phyloP scores from a whole-genome alignment of 495 filamentous ascomycete genomes.

The Cercophora sp. region DNA sequence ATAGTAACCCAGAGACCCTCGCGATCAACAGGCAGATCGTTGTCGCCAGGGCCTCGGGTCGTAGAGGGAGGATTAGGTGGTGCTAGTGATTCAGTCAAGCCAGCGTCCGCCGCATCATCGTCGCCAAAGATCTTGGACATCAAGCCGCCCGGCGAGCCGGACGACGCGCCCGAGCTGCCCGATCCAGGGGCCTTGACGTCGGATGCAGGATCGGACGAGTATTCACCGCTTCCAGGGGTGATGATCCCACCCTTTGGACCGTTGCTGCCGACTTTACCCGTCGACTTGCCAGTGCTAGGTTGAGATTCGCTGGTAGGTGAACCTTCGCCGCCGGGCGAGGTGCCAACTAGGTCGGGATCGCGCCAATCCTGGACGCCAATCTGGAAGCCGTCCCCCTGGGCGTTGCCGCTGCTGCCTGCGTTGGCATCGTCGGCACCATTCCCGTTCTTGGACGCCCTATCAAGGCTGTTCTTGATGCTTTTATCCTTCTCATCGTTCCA shows the following conservation, averaged over 20 bases:
- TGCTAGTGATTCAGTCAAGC: conserved; percentile 17
- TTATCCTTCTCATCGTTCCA: conserved; percentile 55
- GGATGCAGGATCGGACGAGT: conserved; percentile 34
- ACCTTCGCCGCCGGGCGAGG: conserved; percentile 18
- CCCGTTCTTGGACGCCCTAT: conserved; percentile 30
- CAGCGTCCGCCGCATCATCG: conserved; percentile 31
- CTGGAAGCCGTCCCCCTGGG: conserved; percentile 67
- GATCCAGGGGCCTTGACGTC: conserved; percentile 22
- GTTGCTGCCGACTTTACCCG: conserved; percentile 16
- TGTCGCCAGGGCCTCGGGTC: conserved; percentile 14
- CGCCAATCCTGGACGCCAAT: conserved; percentile 93
- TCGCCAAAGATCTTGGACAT: conserved; percentile 48
- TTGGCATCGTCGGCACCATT: conserved; percentile 18
- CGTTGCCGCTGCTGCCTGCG: conserved; percentile 15
- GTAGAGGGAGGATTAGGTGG: conserved; percentile 5
- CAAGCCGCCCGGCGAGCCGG: conserved; percentile 27
- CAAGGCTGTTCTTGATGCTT: conserved; percentile 32
- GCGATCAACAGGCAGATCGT: conserved; percentile 43
- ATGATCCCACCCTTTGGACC: conserved; percentile 63
- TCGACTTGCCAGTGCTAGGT: conserved; percentile 4
- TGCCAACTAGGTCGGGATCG: conserved; percentile 68
- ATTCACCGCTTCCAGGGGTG: conserved; percentile 76
- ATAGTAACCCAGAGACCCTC: conserved; percentile 95
- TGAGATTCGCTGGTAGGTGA: conserved; percentile 16
- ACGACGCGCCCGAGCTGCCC: conserved; percentile 19